phyloP scores from a whole-genome alignment of 768 basidiomycete species.

The Pholiota conissans region DNA sequence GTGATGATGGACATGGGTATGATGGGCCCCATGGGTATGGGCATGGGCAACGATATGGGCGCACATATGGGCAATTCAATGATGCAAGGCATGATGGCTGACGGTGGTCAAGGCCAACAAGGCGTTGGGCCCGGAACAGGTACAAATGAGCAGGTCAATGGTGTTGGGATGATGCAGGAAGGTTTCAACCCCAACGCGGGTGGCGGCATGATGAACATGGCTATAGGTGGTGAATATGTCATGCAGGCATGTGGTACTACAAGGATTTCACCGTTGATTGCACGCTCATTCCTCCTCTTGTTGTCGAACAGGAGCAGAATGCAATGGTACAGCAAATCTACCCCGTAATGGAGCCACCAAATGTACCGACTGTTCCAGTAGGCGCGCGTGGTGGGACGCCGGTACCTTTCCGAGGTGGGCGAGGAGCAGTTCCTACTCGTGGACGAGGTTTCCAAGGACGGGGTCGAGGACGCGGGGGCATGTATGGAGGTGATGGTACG shows the following conservation, averaged over 20 bases:
- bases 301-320: constrained; percentile 48
- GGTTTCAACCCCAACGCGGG: constrained; percentile 42
- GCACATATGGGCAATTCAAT: constrained; percentile 48
- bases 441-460: constrained; percentile 40
- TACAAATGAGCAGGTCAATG: constrained; percentile 41
- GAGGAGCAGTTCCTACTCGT: constrained; percentile 40
- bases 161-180: constrained; percentile 49
- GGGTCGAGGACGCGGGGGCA: constrained; percentile 44
- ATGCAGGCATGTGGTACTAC: constrained; percentile 61
- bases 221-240: constrained; percentile 65
- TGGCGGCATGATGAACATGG: constrained; percentile 67
- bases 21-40: constrained; percentile 65
- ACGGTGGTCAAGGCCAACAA: constrained; percentile 36
- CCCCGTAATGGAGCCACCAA: constrained; percentile 52
- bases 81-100: constrained; percentile 54
- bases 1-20: constrained; percentile 83
- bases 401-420: constrained; percentile 37
- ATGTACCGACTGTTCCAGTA: constrained; percentile 46
- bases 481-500: constrained; percentile 40
- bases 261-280: constrained; percentile 20
- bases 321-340: constrained; percentile 70
- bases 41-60: constrained; percentile 67
- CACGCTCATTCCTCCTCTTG: background rate
- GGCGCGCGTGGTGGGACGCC: constrained; percentile 33
- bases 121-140: constrained; percentile 32